Conservation (phyloP, 768 basidiomycete genomes). For the Suillus spraguei region DNA sequence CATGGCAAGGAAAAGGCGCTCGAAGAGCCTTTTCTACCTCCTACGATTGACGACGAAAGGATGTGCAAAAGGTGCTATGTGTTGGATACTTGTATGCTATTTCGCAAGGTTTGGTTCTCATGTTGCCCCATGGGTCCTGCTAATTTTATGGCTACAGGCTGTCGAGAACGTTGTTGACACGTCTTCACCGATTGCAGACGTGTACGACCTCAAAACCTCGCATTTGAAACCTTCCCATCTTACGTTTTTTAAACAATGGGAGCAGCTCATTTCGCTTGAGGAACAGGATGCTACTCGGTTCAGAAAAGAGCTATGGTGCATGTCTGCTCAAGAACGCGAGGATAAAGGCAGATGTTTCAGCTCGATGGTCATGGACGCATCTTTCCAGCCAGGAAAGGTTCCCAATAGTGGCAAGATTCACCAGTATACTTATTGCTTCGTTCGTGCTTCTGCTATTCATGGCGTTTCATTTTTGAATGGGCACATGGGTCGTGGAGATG, state of each 20-base stretch:
- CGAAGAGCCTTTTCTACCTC: slow-evolving; percentile 71
- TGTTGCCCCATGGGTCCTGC: neutral
- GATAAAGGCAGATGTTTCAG: slow-evolving; percentile 82
- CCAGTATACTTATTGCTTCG: slow-evolving; percentile 77
- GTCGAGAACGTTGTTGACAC: slow-evolving; percentile 65
- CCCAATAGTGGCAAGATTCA: slow-evolving; percentile 61
- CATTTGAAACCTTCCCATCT: slow-evolving; percentile 72
- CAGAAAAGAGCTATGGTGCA: slow-evolving; percentile 92
- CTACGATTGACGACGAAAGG: slow-evolving; percentile 81
- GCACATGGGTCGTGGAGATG: slow-evolving; percentile 77
- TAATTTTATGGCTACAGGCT: slow-evolving; percentile 44
- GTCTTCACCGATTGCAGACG: slow-evolving; percentile 57
- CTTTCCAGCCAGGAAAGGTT: slow-evolving; percentile 32
- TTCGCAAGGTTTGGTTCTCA: slow-evolving; percentile 65
- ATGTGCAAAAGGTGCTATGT: slow-evolving; percentile 82
- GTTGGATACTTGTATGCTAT: slow-evolving; percentile 90
- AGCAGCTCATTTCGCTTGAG: slow-evolving; percentile 79
- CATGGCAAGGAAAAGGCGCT: slow-evolving; percentile 22
- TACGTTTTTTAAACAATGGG: slow-evolving; percentile 91
- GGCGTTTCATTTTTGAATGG: slow-evolving; percentile 65
- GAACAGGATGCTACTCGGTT: slow-evolving; percentile 86
- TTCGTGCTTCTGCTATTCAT: slow-evolving; percentile 31
- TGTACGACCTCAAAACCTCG: slow-evolving; percentile 77
- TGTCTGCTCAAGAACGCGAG: slow-evolving; percentile 80
- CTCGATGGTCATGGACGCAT: slow-evolving; percentile 68